Conservation (phyloP, 1,284 basidiomycete genomes). For the Chalciporus sp. region DNA sequence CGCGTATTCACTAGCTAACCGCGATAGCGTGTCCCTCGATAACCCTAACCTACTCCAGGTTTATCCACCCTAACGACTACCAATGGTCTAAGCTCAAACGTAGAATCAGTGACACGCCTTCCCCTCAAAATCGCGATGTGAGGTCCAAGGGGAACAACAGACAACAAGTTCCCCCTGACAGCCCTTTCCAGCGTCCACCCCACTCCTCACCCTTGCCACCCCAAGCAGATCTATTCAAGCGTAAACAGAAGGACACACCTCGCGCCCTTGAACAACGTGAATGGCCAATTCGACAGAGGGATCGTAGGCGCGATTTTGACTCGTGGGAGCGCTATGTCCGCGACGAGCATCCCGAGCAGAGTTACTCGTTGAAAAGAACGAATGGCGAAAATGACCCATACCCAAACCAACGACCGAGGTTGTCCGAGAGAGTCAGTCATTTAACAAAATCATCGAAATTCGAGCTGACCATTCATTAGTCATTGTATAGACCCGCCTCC, state of each 20-base stretch:
- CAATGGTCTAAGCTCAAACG: constrained; percentile 42
- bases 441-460: not conserved
- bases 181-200: constrained; percentile 23
- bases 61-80: constrained; percentile 52
- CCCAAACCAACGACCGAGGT: constrained; percentile 31
- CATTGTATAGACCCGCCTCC: constrained; percentile 11
- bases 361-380: constrained; percentile 30
- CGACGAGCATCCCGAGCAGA: constrained; percentile 14
- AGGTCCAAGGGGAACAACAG: constrained; percentile 28
- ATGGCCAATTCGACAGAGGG: constrained; percentile 20
- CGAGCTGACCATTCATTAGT: constrained; percentile 22
- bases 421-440: constrained; percentile 32
- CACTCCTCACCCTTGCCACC: constrained; percentile 33
- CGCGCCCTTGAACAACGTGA: constrained; percentile 27
- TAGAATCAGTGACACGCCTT: constrained; percentile 18
- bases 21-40: constrained; percentile 8
- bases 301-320: constrained; percentile 32
- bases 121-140: constrained; percentile 20
- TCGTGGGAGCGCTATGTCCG: constrained; percentile 24
- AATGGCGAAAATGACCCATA: constrained; percentile 29
- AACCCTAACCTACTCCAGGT: constrained; percentile 37
- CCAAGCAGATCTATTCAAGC: constrained; percentile 36
- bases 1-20: constrained; percentile 25
- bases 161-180: constrained; percentile 21
- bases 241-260: constrained; percentile 25